phyloP scores from a whole-genome alignment of 1,284 basidiomycete species.

The Schizophyllum commune region DNA sequence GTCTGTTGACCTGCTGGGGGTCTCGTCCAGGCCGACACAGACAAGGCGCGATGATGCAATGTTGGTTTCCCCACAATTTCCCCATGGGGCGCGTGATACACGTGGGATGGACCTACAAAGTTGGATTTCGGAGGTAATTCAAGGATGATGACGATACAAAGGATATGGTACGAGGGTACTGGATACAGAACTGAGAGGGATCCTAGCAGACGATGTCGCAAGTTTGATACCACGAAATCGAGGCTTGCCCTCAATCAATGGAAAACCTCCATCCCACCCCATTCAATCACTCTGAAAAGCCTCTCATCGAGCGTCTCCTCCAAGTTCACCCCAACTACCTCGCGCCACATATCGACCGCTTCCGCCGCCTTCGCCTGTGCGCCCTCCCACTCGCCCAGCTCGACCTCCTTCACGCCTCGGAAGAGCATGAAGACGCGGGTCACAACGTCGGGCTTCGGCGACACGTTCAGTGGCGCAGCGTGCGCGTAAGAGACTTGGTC shows the following conservation, averaged over 20 bases:
- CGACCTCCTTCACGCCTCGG: slow-evolving; percentile 23
- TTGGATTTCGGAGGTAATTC: too few species aligned
- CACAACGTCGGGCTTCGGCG: slow-evolving; percentile 32
- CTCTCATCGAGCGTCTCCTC: slow-evolving; percentile 15
- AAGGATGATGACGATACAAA: too few species aligned
- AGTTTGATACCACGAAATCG: too few species aligned
- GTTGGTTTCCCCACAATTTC: background rate
- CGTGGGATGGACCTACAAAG: background rate
- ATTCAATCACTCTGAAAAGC: slow-evolving; percentile 27
- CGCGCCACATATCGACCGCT: slow-evolving; percentile 15
- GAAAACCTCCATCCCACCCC: slow-evolving; percentile 32
- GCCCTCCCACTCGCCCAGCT: slow-evolving; percentile 15
- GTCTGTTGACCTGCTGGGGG: too few species aligned
- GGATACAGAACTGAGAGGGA: too few species aligned
- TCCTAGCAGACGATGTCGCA: too few species aligned
- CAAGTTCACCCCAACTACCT: slow-evolving; percentile 3
- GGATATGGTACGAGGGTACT: too few species aligned
- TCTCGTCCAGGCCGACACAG: too few species aligned
- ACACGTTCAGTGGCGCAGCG: slow-evolving; percentile 29
- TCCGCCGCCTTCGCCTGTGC: slow-evolving; percentile 12
- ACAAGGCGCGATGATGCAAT: background rate
- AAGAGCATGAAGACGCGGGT: slow-evolving; percentile 42
- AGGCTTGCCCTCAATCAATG: too few species aligned
- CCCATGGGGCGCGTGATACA: background rate
- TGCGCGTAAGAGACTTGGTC: slow-evolving; percentile 31